Conservation (phyloP, 805 yeast species). For the Candida xiaguanensis region DNA sequence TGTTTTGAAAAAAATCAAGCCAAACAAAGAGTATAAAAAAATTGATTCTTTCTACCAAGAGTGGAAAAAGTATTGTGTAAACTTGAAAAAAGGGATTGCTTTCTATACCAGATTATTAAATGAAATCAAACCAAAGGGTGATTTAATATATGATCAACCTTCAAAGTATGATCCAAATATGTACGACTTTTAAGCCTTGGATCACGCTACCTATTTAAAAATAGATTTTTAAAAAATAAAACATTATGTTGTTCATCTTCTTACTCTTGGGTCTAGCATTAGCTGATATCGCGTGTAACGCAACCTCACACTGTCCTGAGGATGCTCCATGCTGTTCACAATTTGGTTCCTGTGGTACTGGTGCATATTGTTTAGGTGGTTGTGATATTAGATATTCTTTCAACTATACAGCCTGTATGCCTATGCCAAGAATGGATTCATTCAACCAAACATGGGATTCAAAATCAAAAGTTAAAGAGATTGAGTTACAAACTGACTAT, state of each 20-base stretch:
- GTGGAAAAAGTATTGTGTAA: constrained; percentile 58
- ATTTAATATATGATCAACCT: constrained; percentile 33
- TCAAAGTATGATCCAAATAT: constrained; percentile 46
- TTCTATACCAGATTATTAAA: constrained; percentile 46
- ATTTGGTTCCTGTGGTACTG: constrained; percentile 78
- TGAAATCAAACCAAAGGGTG: constrained; percentile 7
- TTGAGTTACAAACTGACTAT: constrained; percentile 32
- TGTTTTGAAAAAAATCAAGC: constrained; percentile 39
- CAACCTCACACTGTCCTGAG: constrained; percentile 64
- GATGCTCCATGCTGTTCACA: constrained; percentile 81
- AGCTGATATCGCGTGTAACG: constrained; percentile 41
- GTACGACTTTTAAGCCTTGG: constrained; percentile 29
- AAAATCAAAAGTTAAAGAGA: constrained; percentile 18
- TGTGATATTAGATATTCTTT: constrained; percentile 77
- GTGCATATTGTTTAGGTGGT: constrained; percentile 76
- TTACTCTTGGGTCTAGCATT: constrained; percentile 2
- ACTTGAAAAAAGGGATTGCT: constrained; percentile 55
- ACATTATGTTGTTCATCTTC: background rate
- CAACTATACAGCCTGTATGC: constrained; percentile 71
- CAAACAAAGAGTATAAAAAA: constrained; percentile 34
- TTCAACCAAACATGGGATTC: constrained; percentile 40
- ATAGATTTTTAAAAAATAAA: background rate
- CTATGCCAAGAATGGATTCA: constrained; percentile 69
- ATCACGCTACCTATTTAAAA: background rate
- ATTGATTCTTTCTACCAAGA: constrained; percentile 44